Conservation (phyloP, 2,329 filamentous ascomycete species). For the Cladosporium sphaerospermum region DNA sequence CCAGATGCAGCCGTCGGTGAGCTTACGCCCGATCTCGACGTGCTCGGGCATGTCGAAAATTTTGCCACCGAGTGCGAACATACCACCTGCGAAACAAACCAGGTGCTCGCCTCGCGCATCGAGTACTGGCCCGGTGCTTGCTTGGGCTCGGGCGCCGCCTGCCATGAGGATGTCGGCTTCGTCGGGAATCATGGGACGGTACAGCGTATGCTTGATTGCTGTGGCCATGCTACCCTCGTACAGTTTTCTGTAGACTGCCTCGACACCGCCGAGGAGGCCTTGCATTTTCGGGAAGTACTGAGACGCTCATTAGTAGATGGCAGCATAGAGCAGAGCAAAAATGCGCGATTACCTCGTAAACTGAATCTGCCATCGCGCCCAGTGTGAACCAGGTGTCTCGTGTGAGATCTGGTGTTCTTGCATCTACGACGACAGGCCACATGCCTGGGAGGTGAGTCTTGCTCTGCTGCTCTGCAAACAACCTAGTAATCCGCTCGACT, state of each 20-base stretch:
- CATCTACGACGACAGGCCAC: constrained; percentile 43
- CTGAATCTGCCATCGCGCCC: constrained; percentile 31
- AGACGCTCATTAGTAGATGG: too few species aligned
- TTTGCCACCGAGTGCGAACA: constrained; percentile 55
- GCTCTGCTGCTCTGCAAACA: constrained; percentile 38
- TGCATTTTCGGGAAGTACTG: constrained; percentile 43
- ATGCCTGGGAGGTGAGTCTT: constrained; percentile 41
- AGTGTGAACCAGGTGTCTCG: constrained; percentile 33
- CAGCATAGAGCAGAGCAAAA: too few species aligned
- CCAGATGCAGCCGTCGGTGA: constrained; percentile 59
- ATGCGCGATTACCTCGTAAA: constrained; percentile 33
- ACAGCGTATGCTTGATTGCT: constrained; percentile 41
- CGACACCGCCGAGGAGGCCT: constrained; percentile 41
- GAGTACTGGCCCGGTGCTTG: constrained; percentile 26
- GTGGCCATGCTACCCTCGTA: constrained; percentile 49
- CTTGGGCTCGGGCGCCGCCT: constrained; percentile 35
- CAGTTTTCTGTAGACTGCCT: constrained; percentile 44
- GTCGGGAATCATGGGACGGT: constrained; percentile 43
- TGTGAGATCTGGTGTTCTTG: constrained; percentile 35
- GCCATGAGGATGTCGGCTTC: constrained; percentile 42
- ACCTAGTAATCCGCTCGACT: constrained; percentile 36
- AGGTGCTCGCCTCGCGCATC: constrained; percentile 52
- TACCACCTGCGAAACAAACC: constrained; percentile 55
- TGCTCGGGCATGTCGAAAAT: constrained; percentile 50
- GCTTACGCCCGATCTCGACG: constrained; percentile 49